A percentile compares a stretch with the other conserved stretches of the same genome.
Conservation (phyloP, 768 basidiomycete species). For the Guyanaporus albipodus region DNA sequence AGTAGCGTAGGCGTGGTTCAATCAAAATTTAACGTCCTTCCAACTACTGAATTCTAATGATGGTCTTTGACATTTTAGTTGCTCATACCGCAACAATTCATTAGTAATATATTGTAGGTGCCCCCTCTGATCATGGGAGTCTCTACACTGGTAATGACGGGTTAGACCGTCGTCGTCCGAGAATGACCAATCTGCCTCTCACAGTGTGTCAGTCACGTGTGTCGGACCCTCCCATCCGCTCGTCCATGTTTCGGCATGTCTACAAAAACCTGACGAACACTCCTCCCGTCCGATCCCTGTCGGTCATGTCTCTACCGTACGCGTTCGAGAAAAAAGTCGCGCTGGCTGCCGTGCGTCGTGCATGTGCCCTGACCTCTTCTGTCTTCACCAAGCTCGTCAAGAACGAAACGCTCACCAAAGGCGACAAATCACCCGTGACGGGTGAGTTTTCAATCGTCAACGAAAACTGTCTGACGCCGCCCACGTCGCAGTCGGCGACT, state of each 20-base stretch:
- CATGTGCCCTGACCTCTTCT: slow-evolving; percentile 75
- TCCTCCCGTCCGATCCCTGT: background rate
- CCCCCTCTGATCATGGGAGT: too few relatives aligned
- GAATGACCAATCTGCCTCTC: background rate
- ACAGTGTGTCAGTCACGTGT: slow-evolving; percentile 4
- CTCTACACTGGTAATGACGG: too few relatives aligned
- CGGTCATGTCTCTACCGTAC: slow-evolving; percentile 51
- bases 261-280: slow-evolving; percentile 4
- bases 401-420: slow-evolving; percentile 84
- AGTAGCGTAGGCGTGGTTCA: too few relatives aligned
- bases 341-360: slow-evolving; percentile 81
- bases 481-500: slow-evolving; percentile 72
- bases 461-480: background rate
- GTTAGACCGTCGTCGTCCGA: too few relatives aligned
- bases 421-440: slow-evolving; percentile 90
- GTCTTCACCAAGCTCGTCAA: slow-evolving; percentile 85
- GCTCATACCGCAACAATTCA: too few relatives aligned
- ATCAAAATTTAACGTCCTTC: too few relatives aligned
- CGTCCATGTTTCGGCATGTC: slow-evolving; percentile 15
- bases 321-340: slow-evolving; percentile 76
- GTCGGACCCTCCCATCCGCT: background rate
- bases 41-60: too few relatives aligned
- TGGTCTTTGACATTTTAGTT: too few relatives aligned
- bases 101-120: too few relatives aligned
- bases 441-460: slow-evolving; percentile 38